Evolutionary conservation across 2,329 filamentous ascomycete species (phyloP).

Genomic region (Dendrostoma leiphaemia): DNA sequence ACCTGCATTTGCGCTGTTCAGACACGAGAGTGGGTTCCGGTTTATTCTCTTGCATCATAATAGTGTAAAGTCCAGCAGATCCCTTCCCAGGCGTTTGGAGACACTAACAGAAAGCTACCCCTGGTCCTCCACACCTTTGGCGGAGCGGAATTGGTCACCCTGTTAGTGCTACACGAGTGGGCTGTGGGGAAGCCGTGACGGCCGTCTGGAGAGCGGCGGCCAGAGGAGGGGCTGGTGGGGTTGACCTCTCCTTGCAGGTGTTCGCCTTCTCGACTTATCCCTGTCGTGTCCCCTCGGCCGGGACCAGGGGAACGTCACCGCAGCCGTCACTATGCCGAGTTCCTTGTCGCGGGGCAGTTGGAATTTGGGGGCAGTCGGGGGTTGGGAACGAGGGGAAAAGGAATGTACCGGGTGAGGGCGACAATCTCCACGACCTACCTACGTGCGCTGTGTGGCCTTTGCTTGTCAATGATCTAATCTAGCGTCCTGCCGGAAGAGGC

Average conservation of each 20-base stretch:
- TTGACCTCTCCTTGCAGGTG: too few relatives aligned
- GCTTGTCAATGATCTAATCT: not conserved
- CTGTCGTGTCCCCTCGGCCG: not conserved
- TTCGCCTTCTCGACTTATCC: too few relatives aligned
- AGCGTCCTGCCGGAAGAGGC: not conserved
- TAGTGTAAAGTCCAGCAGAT: not conserved
- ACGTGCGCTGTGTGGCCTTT: too few relatives aligned
- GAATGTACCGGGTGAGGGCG: not conserved
- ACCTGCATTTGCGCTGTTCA: too few relatives aligned
- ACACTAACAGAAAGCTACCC: not conserved
- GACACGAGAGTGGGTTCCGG: conserved; percentile 7
- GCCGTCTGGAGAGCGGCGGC: too few relatives aligned
- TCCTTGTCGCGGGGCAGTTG: not conserved
- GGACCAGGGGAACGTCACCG: conserved; percentile 3
- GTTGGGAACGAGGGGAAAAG: not conserved
- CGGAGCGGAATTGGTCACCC: not conserved
- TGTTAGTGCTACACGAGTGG: not conserved
- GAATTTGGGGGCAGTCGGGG: too few relatives aligned
- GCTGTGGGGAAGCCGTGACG: conserved; percentile 1
- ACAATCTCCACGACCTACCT: not conserved
- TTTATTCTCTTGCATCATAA: conserved; percentile 11
- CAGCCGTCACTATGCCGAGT: conserved; percentile 10
- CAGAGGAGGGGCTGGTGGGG: too few relatives aligned
- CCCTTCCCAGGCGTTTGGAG: not conserved
- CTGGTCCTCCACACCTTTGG: not conserved